A percentile compares a stretch with the other conserved stretches of the same genome.
Evolutionary conservation across 78 protist species (phyloP).

Genomic region (Trichosphaerium sp.): DNA sequence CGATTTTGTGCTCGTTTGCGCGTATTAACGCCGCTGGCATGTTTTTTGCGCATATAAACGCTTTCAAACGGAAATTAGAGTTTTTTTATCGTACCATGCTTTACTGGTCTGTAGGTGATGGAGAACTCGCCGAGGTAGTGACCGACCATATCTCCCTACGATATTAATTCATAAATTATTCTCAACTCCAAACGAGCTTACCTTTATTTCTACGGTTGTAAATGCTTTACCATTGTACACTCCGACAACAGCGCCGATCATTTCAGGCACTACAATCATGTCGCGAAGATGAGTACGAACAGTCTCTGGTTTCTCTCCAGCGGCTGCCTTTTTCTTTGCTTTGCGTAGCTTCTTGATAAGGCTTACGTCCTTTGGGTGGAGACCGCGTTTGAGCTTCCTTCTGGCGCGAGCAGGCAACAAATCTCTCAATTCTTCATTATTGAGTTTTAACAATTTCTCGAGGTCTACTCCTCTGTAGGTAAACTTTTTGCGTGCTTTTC

Average conservation of each 20-base stretch:
- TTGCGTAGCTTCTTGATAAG: slow-evolving; percentile 82
- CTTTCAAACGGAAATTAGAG: no score
- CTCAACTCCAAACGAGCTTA: neutral
- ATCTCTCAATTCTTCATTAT: slow-evolving; percentile 55
- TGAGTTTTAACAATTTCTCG: slow-evolving; percentile 84
- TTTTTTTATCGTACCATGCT: no score
- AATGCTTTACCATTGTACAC: slow-evolving; percentile 98
- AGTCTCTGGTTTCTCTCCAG: slow-evolving; percentile 90
- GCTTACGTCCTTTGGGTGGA: slow-evolving; percentile 63
- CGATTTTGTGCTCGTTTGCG: no score
- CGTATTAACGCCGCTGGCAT: no score
- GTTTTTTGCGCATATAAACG: no score
- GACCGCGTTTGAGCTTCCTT: slow-evolving; percentile 86
- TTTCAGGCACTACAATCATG: slow-evolving; percentile 98
- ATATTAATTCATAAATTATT: neutral
- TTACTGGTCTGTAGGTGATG: slow-evolving; percentile 95
- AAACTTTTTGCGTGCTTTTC: slow-evolving; percentile 91
- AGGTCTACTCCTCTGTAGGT: slow-evolving; percentile 95
- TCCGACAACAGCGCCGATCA: slow-evolving; percentile 98
- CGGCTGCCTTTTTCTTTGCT: slow-evolving; percentile 45
- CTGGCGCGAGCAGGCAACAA: slow-evolving; percentile 89
- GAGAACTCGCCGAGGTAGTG: slow-evolving; percentile 99
- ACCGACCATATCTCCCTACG: slow-evolving; percentile 97
- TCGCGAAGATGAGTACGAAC: slow-evolving; percentile 98
- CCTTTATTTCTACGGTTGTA: slow-evolving; percentile 94